phyloP scores from a whole-genome alignment of 2,329 filamentous ascomycete species.

The Clarireedia paspali region DNA sequence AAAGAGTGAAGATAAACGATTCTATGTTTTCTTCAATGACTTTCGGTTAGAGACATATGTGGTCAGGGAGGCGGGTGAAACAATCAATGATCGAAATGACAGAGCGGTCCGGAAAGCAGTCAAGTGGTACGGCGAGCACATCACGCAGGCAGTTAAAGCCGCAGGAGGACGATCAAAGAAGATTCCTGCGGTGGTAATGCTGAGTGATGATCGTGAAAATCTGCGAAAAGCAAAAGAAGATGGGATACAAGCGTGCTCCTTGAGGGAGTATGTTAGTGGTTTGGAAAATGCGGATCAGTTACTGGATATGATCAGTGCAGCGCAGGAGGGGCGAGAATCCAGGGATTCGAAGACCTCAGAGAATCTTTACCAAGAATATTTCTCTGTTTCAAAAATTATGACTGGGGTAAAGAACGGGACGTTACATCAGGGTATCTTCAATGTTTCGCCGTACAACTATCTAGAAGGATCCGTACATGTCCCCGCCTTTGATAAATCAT shows the following conservation, averaged over 20 bases:
- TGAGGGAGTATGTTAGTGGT: conserved; percentile 72
- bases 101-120: conserved; percentile 80
- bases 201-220: conserved; percentile 89
- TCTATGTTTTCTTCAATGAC: conserved; percentile 99
- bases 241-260: conserved; percentile 58
- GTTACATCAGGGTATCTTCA: conserved; percentile 91
- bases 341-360: conserved; percentile 57
- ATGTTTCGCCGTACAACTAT: conserved; percentile 96
- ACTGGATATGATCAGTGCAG: conserved; percentile 86
- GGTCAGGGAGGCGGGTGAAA: conserved; percentile 65
- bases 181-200: conserved; percentile 76
- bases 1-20: conserved; percentile 93
- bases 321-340: conserved; percentile 57
- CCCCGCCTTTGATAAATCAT: conserved; percentile 78
- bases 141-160: conserved; percentile 54
- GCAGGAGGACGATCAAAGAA: conserved; percentile 42
- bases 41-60: conserved; percentile 91
- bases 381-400: conserved; percentile 83
- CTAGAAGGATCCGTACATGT: conserved; percentile 89
- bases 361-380: conserved; percentile 82
- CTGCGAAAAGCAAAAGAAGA: conserved; percentile 73
- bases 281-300: conserved; percentile 79
- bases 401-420: conserved; percentile 84
- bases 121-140: conserved; percentile 82
- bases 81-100: conserved; percentile 95